A percentile compares a stretch with the other conserved stretches of the same genome.
These are phyloP conservation scores for Periconia macrospinosa DNA, from an alignment of 2,329 filamentous ascomycete species.

Conservation along the genomic window DNA sequence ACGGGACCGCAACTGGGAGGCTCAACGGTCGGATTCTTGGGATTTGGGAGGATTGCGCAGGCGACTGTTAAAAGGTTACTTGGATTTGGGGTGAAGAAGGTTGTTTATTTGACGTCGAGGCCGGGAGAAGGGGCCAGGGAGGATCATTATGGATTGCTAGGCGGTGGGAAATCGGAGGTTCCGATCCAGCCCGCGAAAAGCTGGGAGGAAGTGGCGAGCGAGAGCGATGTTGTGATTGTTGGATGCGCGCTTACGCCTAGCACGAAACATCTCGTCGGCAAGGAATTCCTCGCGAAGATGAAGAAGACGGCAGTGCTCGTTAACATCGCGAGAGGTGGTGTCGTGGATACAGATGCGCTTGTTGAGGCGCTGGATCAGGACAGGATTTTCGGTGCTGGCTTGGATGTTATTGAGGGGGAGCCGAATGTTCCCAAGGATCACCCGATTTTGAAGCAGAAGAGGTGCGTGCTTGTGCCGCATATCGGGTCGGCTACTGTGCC, in stretches of 20 bases:
- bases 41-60: slow-evolving; percentile 33
- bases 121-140: slow-evolving; percentile 26
- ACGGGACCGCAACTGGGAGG: slow-evolving; percentile 30
- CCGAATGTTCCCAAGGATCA: slow-evolving; percentile 51
- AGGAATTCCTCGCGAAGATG: slow-evolving; percentile 49
- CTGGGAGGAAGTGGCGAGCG: slow-evolving; percentile 25
- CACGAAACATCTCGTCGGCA: slow-evolving; percentile 31
- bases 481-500: slow-evolving; percentile 61
- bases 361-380: slow-evolving; percentile 54
- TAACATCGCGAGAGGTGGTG: slow-evolving; percentile 59
- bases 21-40: slow-evolving; percentile 29
- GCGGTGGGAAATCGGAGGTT: slow-evolving; percentile 13
- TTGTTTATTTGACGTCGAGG: slow-evolving; percentile 28
- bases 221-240: slow-evolving; percentile 34
- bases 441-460: slow-evolving; percentile 51
- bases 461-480: slow-evolving; percentile 59
- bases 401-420: slow-evolving; percentile 61
- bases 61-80: slow-evolving; percentile 28
- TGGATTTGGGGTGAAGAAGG: slow-evolving; percentile 29
- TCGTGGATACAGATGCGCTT: slow-evolving; percentile 59
- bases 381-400: slow-evolving; percentile 55
- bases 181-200: slow-evolving; percentile 22
- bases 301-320: slow-evolving; percentile 58
- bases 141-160: slow-evolving; percentile 25
- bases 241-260: slow-evolving; percentile 29